Evolutionary conservation across 2,329 filamentous ascomycete genomes (phyloP).

Genomic region (Xylariaceae sp.): DNA sequence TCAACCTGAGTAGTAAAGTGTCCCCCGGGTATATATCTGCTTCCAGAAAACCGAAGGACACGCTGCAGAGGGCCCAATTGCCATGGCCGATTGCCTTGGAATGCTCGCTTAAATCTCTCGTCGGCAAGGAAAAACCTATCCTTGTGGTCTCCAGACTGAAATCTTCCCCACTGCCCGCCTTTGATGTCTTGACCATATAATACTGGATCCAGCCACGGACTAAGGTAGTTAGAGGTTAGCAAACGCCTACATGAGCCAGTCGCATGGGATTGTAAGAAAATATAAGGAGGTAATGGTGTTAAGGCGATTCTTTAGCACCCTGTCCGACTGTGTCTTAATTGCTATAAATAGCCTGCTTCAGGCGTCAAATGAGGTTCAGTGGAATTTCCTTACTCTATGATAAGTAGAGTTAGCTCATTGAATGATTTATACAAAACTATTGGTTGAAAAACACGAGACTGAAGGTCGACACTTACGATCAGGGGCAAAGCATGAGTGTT

Average conservation of each 20-base stretch:
- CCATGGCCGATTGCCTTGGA: not conserved
- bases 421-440: not conserved
- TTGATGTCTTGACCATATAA: not conserved
- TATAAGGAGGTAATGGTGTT: not conserved
- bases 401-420: not conserved
- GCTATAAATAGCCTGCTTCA: not conserved
- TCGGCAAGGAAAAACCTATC: conserved; percentile 9
- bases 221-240: conserved; percentile 1
- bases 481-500: conserved; percentile 12
- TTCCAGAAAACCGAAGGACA: not conserved
- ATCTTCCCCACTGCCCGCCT: not conserved
- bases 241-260: not conserved
- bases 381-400: conserved; percentile 7
- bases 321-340: not conserved
- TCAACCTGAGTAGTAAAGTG: not conserved
- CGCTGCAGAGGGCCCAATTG: conserved; percentile 4
- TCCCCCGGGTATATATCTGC: conserved; percentile 3
- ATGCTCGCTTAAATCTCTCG: rapidly evolving
- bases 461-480: conserved; percentile 7
- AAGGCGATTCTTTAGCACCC: not conserved
- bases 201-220: conserved; percentile 5
- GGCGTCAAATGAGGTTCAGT: not conserved
- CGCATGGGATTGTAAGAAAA: not conserved
- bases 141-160: not conserved
- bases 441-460: not conserved